Evolutionary conservation across 805 yeast genomes (phyloP).

Genomic region (Helenozyma baotianmanensis): DNA sequence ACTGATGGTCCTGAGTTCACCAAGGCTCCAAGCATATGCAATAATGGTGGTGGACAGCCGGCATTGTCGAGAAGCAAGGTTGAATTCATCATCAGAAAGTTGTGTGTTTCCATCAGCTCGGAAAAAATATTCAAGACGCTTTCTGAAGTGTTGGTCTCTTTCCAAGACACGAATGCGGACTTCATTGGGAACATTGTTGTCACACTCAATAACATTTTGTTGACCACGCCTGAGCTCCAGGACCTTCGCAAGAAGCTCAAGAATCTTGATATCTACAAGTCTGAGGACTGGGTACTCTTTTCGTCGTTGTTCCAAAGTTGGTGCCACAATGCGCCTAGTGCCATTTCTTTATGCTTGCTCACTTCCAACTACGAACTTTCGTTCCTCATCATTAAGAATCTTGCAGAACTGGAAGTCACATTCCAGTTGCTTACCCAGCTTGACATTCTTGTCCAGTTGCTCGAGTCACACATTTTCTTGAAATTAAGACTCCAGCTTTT

Average conservation of each 20-base stretch:
- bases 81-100: conserved; percentile 78
- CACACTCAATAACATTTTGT: conserved; percentile 76
- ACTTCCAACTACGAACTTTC: conserved; percentile 89
- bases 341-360: conserved; percentile 75
- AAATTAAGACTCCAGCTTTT: conserved; percentile 81
- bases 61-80: conserved; percentile 54
- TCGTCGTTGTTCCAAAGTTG: conserved; percentile 78
- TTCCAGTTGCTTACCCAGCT: conserved; percentile 78
- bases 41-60: conserved; percentile 16
- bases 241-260: conserved; percentile 63
- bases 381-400: conserved; percentile 70
- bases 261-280: conserved; percentile 46
- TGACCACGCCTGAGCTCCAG: conserved; percentile 79
- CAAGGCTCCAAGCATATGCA: conserved; percentile 2
- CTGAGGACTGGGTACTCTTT: conserved; percentile 66
- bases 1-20: conserved; percentile 40
- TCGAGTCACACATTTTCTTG: conserved; percentile 91
- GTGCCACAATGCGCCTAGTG: conserved; percentile 89
- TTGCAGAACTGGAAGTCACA: conserved; percentile 78
- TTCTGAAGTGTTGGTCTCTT: conserved; percentile 62
- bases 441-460: conserved; percentile 81
- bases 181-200: conserved; percentile 82
- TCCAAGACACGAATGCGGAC: conserved; percentile 51
- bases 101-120: conserved; percentile 76
- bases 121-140: conserved; percentile 78